phyloP scores from a whole-genome alignment of 78 protist species.

The Dictyostelium intermedium region DNA sequence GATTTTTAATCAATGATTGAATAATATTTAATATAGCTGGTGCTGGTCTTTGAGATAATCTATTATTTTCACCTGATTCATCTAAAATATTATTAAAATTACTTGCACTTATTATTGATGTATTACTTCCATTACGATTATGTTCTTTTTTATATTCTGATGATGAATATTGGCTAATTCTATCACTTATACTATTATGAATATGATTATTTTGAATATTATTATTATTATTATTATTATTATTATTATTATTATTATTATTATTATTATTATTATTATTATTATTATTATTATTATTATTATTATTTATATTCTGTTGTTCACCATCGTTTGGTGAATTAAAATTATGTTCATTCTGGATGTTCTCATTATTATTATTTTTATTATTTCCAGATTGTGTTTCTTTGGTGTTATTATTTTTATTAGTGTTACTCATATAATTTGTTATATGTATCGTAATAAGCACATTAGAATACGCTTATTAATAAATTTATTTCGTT shows the following conservation, averaged over 20 bases:
- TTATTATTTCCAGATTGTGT: no score
- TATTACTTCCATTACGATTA: constrained; percentile 1
- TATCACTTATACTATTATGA: not conserved
- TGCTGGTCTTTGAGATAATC: not conserved
- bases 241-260: not conserved
- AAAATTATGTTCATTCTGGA: no score
- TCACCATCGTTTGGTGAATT: no score
- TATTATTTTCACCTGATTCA: not conserved
- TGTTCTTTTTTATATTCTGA: not conserved
- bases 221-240: not conserved
- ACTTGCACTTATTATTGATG: not conserved
- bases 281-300: constrained; percentile 4
- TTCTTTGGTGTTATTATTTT: no score
- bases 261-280: constrained; percentile 1
- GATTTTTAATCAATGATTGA: not conserved
- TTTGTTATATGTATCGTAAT: no score
- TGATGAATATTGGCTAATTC: not conserved
- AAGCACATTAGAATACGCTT: no score
- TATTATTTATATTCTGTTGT: not conserved
- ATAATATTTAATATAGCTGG: not conserved
- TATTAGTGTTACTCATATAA: no score
- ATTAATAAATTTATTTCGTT: no score
- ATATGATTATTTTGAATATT: not conserved
- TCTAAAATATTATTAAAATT: not conserved
- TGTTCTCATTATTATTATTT: no score